These are phyloP conservation scores for Neurospora crassa DNA, from an alignment of 2,329 filamentous ascomycete species.

Conservation along the genomic window DNA sequence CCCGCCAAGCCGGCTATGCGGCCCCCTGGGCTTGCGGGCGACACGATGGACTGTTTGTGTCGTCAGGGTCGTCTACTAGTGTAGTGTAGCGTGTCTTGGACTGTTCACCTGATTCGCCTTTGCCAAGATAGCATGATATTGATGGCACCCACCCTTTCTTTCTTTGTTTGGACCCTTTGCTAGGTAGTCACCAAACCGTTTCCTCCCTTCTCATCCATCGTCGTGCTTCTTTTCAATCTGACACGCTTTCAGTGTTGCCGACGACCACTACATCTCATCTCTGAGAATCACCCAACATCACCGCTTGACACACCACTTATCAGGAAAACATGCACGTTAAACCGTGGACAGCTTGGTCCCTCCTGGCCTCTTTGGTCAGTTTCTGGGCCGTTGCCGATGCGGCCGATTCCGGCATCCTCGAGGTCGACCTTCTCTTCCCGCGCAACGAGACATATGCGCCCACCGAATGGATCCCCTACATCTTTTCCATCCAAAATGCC, in stretches of 20 bases:
- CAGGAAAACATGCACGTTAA: slow-evolving; percentile 2
- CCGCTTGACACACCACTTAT: background rate
- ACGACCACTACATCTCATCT: background rate
- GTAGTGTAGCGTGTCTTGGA: background rate
- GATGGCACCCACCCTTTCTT: background rate
- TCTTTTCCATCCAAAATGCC: background rate
- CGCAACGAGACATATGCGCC: background rate
- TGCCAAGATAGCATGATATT: background rate
- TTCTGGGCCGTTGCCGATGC: slow-evolving; percentile 3
- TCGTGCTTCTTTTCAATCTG: background rate
- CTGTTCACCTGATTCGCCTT: background rate
- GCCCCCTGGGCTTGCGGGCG: background rate
- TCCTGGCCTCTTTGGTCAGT: slow-evolving; percentile 5
- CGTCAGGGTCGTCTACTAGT: too few species aligned
- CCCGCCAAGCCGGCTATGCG: background rate
- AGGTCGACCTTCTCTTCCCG: background rate
- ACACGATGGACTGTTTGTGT: too few species aligned
- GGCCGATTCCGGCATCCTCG: background rate
- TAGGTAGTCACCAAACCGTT: background rate
- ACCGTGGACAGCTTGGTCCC: slow-evolving; percentile 3
- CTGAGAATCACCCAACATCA: background rate
- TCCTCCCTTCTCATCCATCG: background rate
- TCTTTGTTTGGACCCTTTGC: background rate
- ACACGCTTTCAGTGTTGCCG: background rate
- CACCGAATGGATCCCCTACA: background rate